These are phyloP conservation scores for Stipa capillata DNA, from an alignment of 176 grass and related monocot genomes.

Conservation along the genomic window DNA sequence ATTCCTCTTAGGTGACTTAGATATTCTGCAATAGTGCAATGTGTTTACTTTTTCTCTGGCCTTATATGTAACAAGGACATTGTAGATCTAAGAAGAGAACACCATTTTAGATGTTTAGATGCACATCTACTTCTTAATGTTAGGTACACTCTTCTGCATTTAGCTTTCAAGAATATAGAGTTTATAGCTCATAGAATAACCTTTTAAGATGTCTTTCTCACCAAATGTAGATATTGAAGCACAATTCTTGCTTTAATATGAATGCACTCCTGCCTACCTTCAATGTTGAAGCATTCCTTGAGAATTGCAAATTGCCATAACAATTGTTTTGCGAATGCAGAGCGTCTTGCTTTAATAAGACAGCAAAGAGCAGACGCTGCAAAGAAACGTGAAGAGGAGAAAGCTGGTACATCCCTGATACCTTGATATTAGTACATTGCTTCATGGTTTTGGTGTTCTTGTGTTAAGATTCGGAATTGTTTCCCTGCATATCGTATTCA, in stretches of 20 bases:
- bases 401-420: constrained; percentile 78
- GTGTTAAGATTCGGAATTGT: neutral
- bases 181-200: neutral
- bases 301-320: neutral
- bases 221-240: neutral
- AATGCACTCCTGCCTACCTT: neutral
- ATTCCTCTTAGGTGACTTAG: neutral
- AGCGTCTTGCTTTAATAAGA: constrained; percentile 91
- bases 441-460: neutral
- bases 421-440: neutral
- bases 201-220: neutral
- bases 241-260: neutral
- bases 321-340: constrained; percentile 46
- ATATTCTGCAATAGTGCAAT: neutral
- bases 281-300: neutral
- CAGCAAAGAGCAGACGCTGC: constrained; percentile 92
- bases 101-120: neutral
- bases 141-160: neutral
- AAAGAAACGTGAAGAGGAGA: constrained; percentile 94
- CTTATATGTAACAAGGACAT: neutral
- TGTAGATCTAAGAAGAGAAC: neutral
- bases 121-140: neutral
- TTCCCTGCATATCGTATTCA: neutral
- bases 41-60: neutral
- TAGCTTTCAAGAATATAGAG: neutral